Percentiles rank a stretch among this genome's conserved stretches.
Evolutionary conservation across 768 basidiomycete genomes (phyloP).

Genomic region (Amanita subjunquillea): DNA sequence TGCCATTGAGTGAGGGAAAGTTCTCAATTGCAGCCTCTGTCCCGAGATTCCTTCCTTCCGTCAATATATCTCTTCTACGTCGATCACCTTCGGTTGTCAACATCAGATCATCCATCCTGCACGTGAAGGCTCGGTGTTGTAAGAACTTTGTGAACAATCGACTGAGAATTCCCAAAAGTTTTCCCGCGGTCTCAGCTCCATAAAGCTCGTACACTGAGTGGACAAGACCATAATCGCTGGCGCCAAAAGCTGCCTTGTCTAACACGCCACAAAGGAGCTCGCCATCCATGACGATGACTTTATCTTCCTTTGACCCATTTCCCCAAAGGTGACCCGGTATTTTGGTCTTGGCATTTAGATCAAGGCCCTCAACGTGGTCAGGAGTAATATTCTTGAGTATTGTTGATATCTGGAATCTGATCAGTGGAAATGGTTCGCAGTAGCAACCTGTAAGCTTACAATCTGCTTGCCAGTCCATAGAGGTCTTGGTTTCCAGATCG

Average conservation of each 20-base stretch:
- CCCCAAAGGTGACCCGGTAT: slow-evolving; percentile 86
- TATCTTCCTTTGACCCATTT: slow-evolving; percentile 68
- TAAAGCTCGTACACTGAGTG: slow-evolving; percentile 97
- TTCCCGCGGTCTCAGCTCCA: slow-evolving; percentile 81
- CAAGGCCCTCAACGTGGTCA: slow-evolving; percentile 64
- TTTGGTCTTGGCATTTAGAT: slow-evolving; percentile 80
- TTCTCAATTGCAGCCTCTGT: slow-evolving; percentile 85
- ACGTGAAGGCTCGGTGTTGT: slow-evolving; percentile 95
- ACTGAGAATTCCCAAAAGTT: slow-evolving; percentile 85
- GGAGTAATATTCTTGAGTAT: slow-evolving; percentile 90
- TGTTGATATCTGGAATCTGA: slow-evolving; percentile 75
- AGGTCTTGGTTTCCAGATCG: slow-evolving; percentile 85
- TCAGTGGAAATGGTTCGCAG: background rate
- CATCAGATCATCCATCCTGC: slow-evolving; percentile 96
- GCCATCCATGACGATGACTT: slow-evolving; percentile 85
- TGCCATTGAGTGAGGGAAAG: slow-evolving; percentile 62
- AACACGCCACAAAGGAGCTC: slow-evolving; percentile 89
- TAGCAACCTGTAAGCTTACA: slow-evolving; percentile 33
- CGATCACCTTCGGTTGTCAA: slow-evolving; percentile 76
- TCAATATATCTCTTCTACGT: slow-evolving; percentile 56
- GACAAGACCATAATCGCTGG: slow-evolving; percentile 90
- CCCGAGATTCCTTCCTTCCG: slow-evolving; percentile 60
- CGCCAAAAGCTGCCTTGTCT: slow-evolving; percentile 97
- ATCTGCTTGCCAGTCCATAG: slow-evolving; percentile 99
- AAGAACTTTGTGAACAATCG: slow-evolving; percentile 95